Evolutionary conservation across 1,284 basidiomycete species (phyloP), one percentile per base, ranked within the genome.

Genomic region (Austroboletus novae-zelandiae): DNA sequence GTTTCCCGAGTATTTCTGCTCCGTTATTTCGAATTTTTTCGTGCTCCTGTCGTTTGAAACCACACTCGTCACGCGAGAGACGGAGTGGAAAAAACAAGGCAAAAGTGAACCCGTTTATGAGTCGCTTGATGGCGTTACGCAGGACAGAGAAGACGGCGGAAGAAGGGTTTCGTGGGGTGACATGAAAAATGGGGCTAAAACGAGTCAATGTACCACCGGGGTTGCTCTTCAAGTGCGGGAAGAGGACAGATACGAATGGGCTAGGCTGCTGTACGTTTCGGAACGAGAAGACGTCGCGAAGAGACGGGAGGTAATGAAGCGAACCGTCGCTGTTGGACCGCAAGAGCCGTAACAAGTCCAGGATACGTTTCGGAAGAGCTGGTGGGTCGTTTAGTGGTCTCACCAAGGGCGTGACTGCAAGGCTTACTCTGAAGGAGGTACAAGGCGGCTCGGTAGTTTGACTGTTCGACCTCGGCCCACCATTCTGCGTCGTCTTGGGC

Each of bases 401-500:
- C 3, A 7, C 17, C 40, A 5, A 30, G 37, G 39, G 71, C 77
- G 53, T 5, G 10, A 25, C 1, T 13, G 42, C 4, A 20, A 11
- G 25, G 29, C 61, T 44, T 60, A 89, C 87, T 87, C 71, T 88
- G 83, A 5, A 89, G 53, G 27, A 89, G 69, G 63, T 85, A 86
- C 63, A 75, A 72, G 11, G 74, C 73, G 9, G 81, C 69, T 32
- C 71, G 76, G 43, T 63, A 54, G 35, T 67, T 62, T 1, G 86
- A 88, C 32, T 79, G 73, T 53, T 80, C 81, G 41, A 86, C 62
- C 45, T 84, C 80, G 17, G 75, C 72, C 88, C 89, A 91, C 86
- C 86, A 91, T 50, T 89, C 81, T 10, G 83, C 79, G 57, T 89
- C 87, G 6, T 74, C 68, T 59, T 91, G 87, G 8, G 80, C 78